These are phyloP conservation scores for Irineochytrium annulatum DNA, from an alignment of 192 early-diverging fungal genomes.

Conservation along the genomic window DNA sequence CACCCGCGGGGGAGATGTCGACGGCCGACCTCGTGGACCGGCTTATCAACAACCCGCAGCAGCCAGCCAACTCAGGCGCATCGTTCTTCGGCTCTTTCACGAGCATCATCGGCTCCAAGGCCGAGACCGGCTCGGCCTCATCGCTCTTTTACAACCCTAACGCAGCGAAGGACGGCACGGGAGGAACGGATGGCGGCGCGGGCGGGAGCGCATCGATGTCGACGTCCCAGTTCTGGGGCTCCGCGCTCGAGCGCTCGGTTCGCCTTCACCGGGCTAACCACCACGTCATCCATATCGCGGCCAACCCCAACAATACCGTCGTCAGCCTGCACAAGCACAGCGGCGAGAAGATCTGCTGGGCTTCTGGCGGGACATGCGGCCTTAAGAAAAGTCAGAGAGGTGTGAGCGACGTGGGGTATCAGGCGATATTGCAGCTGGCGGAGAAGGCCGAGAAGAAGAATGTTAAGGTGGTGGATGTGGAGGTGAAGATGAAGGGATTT, in stretches of 20 bases:
- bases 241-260: too few species aligned
- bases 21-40: too few species aligned
- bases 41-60: too few species aligned
- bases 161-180: neutral
- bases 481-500: slow-evolving; percentile 84
- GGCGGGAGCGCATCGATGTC: neutral
- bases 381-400: slow-evolving; percentile 86
- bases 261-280: slow-evolving; percentile 8
- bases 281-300: slow-evolving; percentile 36
- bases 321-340: slow-evolving; percentile 69
- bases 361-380: slow-evolving; percentile 77
- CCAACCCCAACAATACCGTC: slow-evolving; percentile 82
- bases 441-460: slow-evolving; percentile 57
- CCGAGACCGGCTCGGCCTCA: neutral
- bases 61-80: too few species aligned
- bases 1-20: too few species aligned
- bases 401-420: slow-evolving; percentile 89
- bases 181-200: neutral
- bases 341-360: slow-evolving; percentile 66
- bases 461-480: slow-evolving; percentile 47
- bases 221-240: too few species aligned
- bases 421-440: slow-evolving; percentile 71
- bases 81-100: too few species aligned
- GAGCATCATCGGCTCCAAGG: too few species aligned
- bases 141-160: neutral